Evolutionary conservation across 495 filamentous ascomycete genomes (phyloP).

Genomic region (Zalerion maritima): DNA sequence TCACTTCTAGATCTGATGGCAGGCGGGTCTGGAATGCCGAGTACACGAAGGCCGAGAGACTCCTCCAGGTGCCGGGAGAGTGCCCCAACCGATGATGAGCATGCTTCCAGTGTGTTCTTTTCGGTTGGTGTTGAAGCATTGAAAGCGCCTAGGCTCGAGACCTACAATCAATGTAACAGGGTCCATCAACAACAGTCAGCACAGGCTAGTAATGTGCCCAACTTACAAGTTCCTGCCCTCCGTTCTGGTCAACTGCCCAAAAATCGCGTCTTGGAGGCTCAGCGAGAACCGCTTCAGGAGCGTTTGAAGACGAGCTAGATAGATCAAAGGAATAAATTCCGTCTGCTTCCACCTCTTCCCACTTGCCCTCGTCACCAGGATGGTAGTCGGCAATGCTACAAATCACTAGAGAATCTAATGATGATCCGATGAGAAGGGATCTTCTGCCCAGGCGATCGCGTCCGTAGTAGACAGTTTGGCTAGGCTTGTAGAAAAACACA

Average conservation of each 20-base stretch:
- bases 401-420: slow-evolving; percentile 49
- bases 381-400: slow-evolving; percentile 68
- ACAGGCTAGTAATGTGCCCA: neutral
- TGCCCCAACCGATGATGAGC: slow-evolving; percentile 38
- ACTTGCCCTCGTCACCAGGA: slow-evolving; percentile 34
- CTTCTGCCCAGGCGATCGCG: slow-evolving; percentile 77
- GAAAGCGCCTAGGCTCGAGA: slow-evolving; percentile 46
- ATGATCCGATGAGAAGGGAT: slow-evolving; percentile 55
- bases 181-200: slow-evolving; percentile 7
- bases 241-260: slow-evolving; percentile 7
- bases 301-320: slow-evolving; percentile 18
- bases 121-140: slow-evolving; percentile 37
- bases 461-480: slow-evolving; percentile 54
- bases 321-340: slow-evolving; percentile 58
- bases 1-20: slow-evolving; percentile 15
- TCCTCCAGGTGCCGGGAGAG: slow-evolving; percentile 44
- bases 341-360: slow-evolving; percentile 71
- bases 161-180: slow-evolving; percentile 28
- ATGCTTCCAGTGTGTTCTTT: slow-evolving; percentile 23
- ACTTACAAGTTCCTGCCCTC: slow-evolving; percentile 27
- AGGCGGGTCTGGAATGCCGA: slow-evolving; percentile 49
- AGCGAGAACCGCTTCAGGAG: slow-evolving; percentile 16
- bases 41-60: slow-evolving; percentile 50
- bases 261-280: slow-evolving; percentile 6
- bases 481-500: slow-evolving; percentile 60